Evolutionary conservation across 495 filamentous ascomycete genomes (phyloP).

Genomic region (Elasticomyces elasticus): DNA sequence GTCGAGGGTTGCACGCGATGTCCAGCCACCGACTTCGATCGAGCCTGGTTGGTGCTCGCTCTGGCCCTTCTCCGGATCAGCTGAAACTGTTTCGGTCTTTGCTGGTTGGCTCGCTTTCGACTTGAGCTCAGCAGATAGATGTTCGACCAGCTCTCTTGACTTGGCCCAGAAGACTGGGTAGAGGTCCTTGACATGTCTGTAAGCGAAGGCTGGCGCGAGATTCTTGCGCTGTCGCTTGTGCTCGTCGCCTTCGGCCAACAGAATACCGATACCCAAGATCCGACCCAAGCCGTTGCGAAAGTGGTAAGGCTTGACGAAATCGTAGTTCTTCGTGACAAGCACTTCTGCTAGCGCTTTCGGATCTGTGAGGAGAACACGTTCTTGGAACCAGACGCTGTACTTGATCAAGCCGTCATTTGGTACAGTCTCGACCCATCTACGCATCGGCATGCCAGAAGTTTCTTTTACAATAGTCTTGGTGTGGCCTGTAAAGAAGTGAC

Average conservation of each 20-base stretch:
- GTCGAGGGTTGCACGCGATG: conserved; percentile 63
- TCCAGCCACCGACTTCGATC: conserved; percentile 62
- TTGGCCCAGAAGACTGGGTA: conserved; percentile 81
- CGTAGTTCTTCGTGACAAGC: conserved; percentile 60
- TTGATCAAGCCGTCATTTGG: conserved; percentile 84
- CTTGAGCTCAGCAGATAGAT: conserved; percentile 33
- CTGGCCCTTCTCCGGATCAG: conserved; percentile 32
- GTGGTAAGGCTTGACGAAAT: conserved; percentile 62
- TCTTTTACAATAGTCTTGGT: conserved; percentile 43
- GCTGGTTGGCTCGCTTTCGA: conserved; percentile 4
- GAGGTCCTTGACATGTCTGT: conserved; percentile 75
- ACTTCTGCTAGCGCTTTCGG: conserved; percentile 52
- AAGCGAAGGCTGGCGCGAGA: conserved; percentile 75
- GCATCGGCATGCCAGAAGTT: conserved; percentile 50
- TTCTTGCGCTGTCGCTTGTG: conserved; percentile 74
- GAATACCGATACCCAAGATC: conserved; percentile 63
- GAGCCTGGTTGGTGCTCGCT: conserved; percentile 32
- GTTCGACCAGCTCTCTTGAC: conserved; percentile 34
- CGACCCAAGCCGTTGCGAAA: conserved; percentile 49
- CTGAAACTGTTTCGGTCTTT: conserved; percentile 18
- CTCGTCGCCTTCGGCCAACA: conserved; percentile 78
- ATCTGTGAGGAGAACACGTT: conserved; percentile 56
- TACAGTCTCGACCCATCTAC: conserved; percentile 61
- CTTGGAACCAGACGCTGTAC: conserved; percentile 61
- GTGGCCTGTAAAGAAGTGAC: conserved; percentile 45